Base-by-base conservation (phyloP, 2,329 filamentous ascomycete genomes). In the Teratosphaeria pseudoeucalypti region DNA sequence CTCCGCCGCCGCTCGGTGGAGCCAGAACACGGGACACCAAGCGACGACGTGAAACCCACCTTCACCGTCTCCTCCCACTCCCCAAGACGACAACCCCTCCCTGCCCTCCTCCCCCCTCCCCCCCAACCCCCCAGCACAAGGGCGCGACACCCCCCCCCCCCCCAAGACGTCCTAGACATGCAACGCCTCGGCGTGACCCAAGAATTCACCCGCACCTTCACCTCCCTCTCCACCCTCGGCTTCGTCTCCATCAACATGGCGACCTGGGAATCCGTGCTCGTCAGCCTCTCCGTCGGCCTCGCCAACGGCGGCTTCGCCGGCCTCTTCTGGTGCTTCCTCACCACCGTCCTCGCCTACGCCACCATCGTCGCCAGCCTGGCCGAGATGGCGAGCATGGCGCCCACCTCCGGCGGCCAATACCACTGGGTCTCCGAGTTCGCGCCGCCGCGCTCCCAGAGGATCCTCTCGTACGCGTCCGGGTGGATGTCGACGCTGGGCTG, bases 401-500 rank as follows among this genome's bases (percentile, higher is more conserved):
- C 57, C 9, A 59, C 53, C 4, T 37, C 54, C 2, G 53, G 57
- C 23, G 72, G 68, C 29, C 65, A 70, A 54, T 71, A 65, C 37
- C 61, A 60, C 52, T 63, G 64, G 61, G 60, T 70, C n/a, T 65
- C 62, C 39, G 69, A 72, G 56, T 71, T 72, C 43, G 68, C 69
- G 9, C 69, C 70, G n/a, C 65, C 65, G 6, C n/a, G 61, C 34
- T 71, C 65, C 54, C 69, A 72, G 60, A 62, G 64, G 32, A 47
- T 64, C 6, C 54, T 69, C 37, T 66, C 62, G 43, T 67, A 66
- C 57, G 59, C 60, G 34, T 61, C 59, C 4, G 67, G 68, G 9
- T 75, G 73, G 73, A 73, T 72, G 66, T 68, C 66, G 2, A 72
- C 72, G 1, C 66, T 75, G 10, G 70, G 66, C 52, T 75, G 73